Base-by-base conservation (phyloP, 2,329 filamentous ascomycete genomes). In the Paraconiothyrium sp. region DNA sequence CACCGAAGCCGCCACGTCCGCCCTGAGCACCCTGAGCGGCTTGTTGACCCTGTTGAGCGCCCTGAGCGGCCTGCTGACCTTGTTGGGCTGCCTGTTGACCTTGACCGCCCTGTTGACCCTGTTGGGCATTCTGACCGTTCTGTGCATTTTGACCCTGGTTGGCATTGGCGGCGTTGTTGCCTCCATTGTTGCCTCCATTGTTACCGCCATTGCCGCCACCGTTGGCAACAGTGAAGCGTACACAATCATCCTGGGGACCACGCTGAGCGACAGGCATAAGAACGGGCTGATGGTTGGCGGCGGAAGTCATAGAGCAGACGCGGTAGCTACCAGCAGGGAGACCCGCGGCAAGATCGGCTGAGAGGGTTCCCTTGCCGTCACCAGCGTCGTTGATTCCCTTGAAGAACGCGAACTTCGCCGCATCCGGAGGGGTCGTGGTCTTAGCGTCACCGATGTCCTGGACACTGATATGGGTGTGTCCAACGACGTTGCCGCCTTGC, bases 201-300 rank as follows among this genome's bases (percentile, higher is more conserved):
- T 64, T 62, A 9, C 55, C 54, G n/a, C 46, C 58, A 43, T 65
- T 49, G 34, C 41, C 60, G 24, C 48, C 61, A 22, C 57, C 58
- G 10, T 24, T 58, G 44, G 58, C 63, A 41, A 86, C 82, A 50
- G 78, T 80, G 70, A 86, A 86, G 61, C 81, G 80, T 24, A 79
- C 77, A 66, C 84, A 86, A 64, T 86, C 84, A 67, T 86, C 84
- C 70, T 86, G 84, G 4, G 82, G 75, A 50, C 84, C 84, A 65
- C 84, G 80, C 73, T 86, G 83, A 58, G 84, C 84, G 54, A 86
- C 78, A 32, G 85, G 85, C 85, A 88, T 88, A 27, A 85, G 68
- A 2, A 87, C 85, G 14, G 84, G 85, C 73, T 87, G 85, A 74
- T 86, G 84, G 69, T 86, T 86, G 62, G 73, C 75, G 4, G 83